phyloP scores from a whole-genome alignment of 192 early-diverging fungal species.

The Umbelopsis sp. region DNA sequence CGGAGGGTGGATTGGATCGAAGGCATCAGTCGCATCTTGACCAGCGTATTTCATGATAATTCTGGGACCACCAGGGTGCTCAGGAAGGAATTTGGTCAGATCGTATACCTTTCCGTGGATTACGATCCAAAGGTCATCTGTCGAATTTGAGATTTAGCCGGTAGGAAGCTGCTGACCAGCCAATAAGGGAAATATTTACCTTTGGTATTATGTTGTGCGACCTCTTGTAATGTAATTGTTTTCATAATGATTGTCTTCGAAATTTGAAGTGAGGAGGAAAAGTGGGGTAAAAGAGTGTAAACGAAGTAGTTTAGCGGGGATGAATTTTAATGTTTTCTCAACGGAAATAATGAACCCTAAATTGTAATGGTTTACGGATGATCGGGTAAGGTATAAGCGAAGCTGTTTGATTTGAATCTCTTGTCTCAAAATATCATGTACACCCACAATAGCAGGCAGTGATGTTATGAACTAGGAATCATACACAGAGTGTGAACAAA shows the following conservation, averaged over 20 bases:
- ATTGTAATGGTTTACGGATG: background rate
- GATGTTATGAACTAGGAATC: no score
- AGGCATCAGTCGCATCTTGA: conserved; percentile 66
- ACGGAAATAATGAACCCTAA: conserved; percentile 1
- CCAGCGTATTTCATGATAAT: conserved; percentile 71
- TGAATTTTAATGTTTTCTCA: background rate
- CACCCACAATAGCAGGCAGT: no score
- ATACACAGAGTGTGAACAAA: no score
- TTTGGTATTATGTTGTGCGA: conserved; percentile 39
- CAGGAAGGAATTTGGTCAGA: conserved; percentile 57
- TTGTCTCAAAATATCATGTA: no score
- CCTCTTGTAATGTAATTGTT: conserved; percentile 26
- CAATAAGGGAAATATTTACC: conserved; percentile 7
- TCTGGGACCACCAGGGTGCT: conserved; percentile 60
- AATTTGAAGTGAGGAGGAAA: background rate
- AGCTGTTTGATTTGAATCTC: no score
- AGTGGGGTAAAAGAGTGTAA: background rate
- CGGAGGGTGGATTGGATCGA: conserved; percentile 64
- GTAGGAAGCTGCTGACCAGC: background rate
- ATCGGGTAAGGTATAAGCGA: background rate
- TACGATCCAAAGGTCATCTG: conserved; percentile 60
- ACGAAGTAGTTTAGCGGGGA: background rate
- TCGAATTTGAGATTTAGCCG: background rate
- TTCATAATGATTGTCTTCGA: background rate
- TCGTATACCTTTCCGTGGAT: conserved; percentile 67